Evolutionary conservation across 768 basidiomycete genomes (phyloP).

Genomic region (Symmetrospora coprosmae): DNA sequence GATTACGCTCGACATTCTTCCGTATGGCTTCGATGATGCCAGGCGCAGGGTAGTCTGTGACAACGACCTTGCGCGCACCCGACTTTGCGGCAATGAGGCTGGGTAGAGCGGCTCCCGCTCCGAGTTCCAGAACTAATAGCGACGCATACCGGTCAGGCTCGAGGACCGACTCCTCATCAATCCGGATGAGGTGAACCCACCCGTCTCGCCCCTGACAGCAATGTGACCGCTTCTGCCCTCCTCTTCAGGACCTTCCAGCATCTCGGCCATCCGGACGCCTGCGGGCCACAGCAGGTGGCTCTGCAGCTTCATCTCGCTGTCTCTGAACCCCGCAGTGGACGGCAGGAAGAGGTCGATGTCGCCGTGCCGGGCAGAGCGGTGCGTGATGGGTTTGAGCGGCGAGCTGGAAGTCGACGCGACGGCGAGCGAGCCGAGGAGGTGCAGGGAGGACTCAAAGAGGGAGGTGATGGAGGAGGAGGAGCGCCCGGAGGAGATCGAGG

Average conservation of each 20-base stretch:
- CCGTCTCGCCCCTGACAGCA: not conserved
- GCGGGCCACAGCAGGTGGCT: constrained; percentile 20
- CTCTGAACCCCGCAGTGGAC: not conserved
- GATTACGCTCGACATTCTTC: not conserved
- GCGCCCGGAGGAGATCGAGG: not conserved
- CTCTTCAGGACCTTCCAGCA: not conserved
- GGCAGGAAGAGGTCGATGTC: not conserved
- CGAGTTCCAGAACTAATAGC: constrained; percentile 7
- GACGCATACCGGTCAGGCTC: not conserved
- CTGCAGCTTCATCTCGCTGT: constrained; percentile 2
- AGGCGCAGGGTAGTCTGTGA: constrained; percentile 14
- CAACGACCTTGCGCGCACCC: not conserved
- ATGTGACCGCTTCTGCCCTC: not conserved
- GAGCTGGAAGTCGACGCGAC: not conserved
- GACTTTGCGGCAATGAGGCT: not conserved
- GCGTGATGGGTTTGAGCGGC: not conserved
- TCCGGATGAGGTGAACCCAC: not conserved
- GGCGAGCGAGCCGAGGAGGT: not conserved
- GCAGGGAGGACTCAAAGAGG: constrained; percentile 6
- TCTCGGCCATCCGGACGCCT: not conserved
- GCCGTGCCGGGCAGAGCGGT: not conserved
- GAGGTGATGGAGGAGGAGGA: not conserved
- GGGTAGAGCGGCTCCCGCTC: constrained; percentile 7
- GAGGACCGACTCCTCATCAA: not conserved
- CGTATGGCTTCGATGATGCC: not conserved